These are phyloP conservation scores for Fragilaria crotonensis DNA, from an alignment of 108 stramenopile genomes.

Conservation along the genomic window DNA sequence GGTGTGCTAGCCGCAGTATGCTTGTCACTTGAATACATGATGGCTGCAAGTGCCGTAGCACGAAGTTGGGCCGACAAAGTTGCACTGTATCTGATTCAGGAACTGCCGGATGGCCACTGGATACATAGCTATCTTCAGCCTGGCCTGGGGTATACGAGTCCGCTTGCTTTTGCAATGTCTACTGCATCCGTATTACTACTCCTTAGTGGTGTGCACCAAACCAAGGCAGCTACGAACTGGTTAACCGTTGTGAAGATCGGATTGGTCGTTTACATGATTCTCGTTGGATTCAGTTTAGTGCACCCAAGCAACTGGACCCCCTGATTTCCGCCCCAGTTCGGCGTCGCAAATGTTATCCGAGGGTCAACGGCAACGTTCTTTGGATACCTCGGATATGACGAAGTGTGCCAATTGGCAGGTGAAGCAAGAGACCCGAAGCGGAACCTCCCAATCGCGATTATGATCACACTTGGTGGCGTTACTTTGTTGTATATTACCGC, in stretches of 20 bases:
- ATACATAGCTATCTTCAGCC: slow-evolving; percentile 26
- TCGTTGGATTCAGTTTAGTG: slow-evolving; percentile 32
- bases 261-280: slow-evolving; percentile 58
- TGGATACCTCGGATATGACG: no score
- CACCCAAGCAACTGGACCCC: slow-evolving; percentile 1
- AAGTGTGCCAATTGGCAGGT: slow-evolving; percentile 54
- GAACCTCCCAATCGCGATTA: slow-evolving; percentile 59
- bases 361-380: slow-evolving; percentile 65
- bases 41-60: slow-evolving; percentile 58
- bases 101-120: background rate
- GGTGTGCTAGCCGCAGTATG: slow-evolving; percentile 57
- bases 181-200: slow-evolving; percentile 3
- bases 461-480: slow-evolving; percentile 44
- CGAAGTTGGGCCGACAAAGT: slow-evolving; percentile 76
- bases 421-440: slow-evolving; percentile 54
- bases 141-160: slow-evolving; percentile 41
- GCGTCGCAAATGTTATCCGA: slow-evolving; percentile 38
- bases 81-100: slow-evolving; percentile 24
- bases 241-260: slow-evolving; percentile 54
- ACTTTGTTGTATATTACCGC: slow-evolving; percentile 46
- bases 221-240: slow-evolving; percentile 47
- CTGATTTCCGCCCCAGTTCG: slow-evolving; percentile 9
- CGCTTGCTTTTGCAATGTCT: slow-evolving; percentile 27
- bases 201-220: slow-evolving; percentile 16
- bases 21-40: slow-evolving; percentile 44